These are phyloP conservation scores for Baorangia bicolor DNA, from an alignment of 768 basidiomycete genomes.

Conservation along the genomic window DNA sequence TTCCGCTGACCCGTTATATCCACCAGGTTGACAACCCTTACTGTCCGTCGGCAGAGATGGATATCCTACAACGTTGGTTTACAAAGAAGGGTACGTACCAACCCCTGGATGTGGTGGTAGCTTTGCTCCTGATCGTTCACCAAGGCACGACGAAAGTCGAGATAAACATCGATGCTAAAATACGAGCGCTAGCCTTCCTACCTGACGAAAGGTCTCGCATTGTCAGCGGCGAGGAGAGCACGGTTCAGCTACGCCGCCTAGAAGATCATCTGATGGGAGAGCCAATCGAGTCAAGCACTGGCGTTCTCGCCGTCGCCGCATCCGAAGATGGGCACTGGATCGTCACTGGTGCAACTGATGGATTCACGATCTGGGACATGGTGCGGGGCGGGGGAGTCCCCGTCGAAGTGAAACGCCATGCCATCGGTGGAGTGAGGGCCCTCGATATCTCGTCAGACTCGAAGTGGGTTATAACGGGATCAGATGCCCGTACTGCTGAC, in stretches of 20 bases:
- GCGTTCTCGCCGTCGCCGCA: conserved; percentile 6
- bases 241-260: conserved; percentile 5
- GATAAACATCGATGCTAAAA: conserved; percentile 6
- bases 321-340: conserved; percentile 11
- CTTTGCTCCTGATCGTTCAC: not conserved
- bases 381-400: not conserved
- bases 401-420: not conserved
- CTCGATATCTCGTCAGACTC: conserved; percentile 20
- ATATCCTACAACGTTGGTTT: not conserved
- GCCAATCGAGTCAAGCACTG: not conserved
- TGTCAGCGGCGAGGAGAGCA: conserved; percentile 13
- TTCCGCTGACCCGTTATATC: not conserved
- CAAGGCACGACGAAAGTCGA: not conserved
- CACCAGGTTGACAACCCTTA: not conserved
- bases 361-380: conserved; percentile 14
- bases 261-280: conserved; percentile 10
- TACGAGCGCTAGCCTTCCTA: conserved; percentile 13
- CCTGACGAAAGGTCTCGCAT: not conserved
- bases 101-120: not conserved
- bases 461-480: conserved; percentile 20
- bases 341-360: conserved; percentile 6
- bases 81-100: not conserved
- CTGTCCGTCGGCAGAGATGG: not conserved
- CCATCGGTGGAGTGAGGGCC: conserved; percentile 10
- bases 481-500: conserved; percentile 9